Percentiles rank a stretch among this genome's conserved stretches.
Conservation (phyloP, 2,329 filamentous ascomycete genomes). For the Dactylellina drechsleri region DNA sequence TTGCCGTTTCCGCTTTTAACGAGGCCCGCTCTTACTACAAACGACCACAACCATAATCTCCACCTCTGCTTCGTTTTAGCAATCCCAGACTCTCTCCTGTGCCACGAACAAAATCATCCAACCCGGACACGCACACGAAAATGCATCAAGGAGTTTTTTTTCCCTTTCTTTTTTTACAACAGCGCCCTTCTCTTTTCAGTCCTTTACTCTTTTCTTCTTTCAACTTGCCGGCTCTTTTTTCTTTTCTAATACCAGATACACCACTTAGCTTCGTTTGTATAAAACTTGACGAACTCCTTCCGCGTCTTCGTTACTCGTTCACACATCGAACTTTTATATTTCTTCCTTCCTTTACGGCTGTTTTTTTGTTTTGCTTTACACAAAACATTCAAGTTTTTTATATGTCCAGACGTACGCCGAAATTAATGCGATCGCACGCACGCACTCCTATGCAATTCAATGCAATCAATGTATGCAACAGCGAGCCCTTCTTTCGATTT, state of each 20-base stretch:
- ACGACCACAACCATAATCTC: slow-evolving; percentile 9
- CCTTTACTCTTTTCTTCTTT: slow-evolving; percentile 41
- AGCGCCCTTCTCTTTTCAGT: slow-evolving; percentile 38
- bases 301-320: slow-evolving; percentile 10
- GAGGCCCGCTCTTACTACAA: slow-evolving; percentile 34
- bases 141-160: slow-evolving; percentile 55
- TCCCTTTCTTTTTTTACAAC: slow-evolving; percentile 29
- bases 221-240: slow-evolving; percentile 36
- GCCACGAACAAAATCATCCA: slow-evolving; percentile 40
- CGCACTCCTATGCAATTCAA: slow-evolving; percentile 3
- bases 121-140: slow-evolving; percentile 48
- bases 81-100: slow-evolving; percentile 50
- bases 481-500: slow-evolving; percentile 24
- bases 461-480: slow-evolving; percentile 10
- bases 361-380: slow-evolving; percentile 1
- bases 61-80: slow-evolving; percentile 31
- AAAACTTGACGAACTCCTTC: slow-evolving; percentile 40
- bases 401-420: slow-evolving; percentile 51
- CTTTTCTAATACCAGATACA: slow-evolving; percentile 55
- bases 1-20: slow-evolving; percentile 46
- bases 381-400: slow-evolving; percentile 13
- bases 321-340: slow-evolving; percentile 19
- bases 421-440: slow-evolving; percentile 39
- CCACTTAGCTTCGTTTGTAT: slow-evolving; percentile 52
- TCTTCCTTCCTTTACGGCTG: slow-evolving; percentile 4